Conservation (phyloP, 768 basidiomycete species). For the Boletus eberwhitei region DNA sequence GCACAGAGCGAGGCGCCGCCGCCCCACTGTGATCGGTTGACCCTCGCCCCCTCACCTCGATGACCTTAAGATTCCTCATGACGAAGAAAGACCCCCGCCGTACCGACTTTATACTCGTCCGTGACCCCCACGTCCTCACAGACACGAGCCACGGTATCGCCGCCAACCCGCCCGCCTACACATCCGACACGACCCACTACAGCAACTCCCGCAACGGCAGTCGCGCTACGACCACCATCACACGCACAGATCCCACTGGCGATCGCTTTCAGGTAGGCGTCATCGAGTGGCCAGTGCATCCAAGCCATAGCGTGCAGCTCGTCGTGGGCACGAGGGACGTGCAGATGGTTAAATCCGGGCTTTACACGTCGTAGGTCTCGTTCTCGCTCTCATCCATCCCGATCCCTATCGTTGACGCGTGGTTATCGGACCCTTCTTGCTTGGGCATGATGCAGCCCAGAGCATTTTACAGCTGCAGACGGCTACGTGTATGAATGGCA, state of each 20-base stretch:
- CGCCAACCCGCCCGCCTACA: slow-evolving; percentile 2
- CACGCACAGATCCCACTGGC: slow-evolving; percentile 16
- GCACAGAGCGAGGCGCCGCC: not conserved
- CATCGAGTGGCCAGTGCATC: slow-evolving; percentile 28
- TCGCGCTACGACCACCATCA: slow-evolving; percentile 24
- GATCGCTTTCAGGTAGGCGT: slow-evolving; percentile 27
- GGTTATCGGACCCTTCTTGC: not conserved
- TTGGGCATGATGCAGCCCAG: slow-evolving; percentile 15
- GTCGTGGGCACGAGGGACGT: slow-evolving; percentile 28
- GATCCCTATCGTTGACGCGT: not conserved
- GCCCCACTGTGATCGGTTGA: too few relatives aligned
- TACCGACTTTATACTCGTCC: slow-evolving; percentile 22
- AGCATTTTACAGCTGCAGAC: slow-evolving; percentile 24
- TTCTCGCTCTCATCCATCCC: not conserved
- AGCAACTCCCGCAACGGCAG: slow-evolving; percentile 4
- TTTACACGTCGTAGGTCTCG: slow-evolving; percentile 21
- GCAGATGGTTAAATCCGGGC: slow-evolving; percentile 21
- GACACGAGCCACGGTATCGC: rapidly evolving
- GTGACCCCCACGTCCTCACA: not conserved
- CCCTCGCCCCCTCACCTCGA: not conserved
- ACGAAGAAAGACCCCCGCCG: slow-evolving; percentile 24
- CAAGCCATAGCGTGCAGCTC: slow-evolving; percentile 4
- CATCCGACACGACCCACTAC: slow-evolving; percentile 17
- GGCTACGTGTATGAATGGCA: slow-evolving; percentile 29
- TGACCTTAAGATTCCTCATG: slow-evolving; percentile 23